Evolutionary conservation across 2,329 filamentous ascomycete species (phyloP), one percentile per base, ranked within the genome.

Genomic region (Fusarium circinatum): DNA sequence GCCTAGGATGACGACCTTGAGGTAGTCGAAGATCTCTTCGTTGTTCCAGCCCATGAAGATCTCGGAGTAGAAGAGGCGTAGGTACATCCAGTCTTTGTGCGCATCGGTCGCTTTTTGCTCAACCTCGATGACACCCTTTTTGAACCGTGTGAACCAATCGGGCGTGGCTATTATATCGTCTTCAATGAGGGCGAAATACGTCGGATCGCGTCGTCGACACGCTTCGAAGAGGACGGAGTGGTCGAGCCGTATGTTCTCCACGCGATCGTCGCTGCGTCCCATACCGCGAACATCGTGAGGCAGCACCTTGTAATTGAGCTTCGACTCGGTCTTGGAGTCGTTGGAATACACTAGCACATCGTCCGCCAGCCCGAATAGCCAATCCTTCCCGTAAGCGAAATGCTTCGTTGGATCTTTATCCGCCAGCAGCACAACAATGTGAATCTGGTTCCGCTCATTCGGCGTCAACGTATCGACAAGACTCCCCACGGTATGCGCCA

Each of bases 61-160:
- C 63, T 84, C 82, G 9, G 82, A 82, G 69, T 83, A 83, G 71
- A 84, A 84, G 34, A 84, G 71, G 2, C 82, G 80, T 5, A 84
- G 70, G 62, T 84, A 84, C 39, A 83, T 63, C 82, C 82, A 83
- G 61, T 80, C 78, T 22, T 49, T 34, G 11, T 75, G 65, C 10
- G 62, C 58, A 14, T 63, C 54, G 13, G 68, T 66, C 14, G 75
- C 52, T 18, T 57, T 55, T 13, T 73, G 64, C 65, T 83, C 80
- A 34, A 83, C 75, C 11, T 79, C 62, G 1, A 65, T 64, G 2
- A 83, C 62, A 3, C 78, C 82, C 28, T 62, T 70, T 14, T 74
- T 73, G n/a, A 81, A 73, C 4, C 78, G 74, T 8, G 65, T 62
- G 55, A 79, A 81, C 82, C 82, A 84, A 61, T 81, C 79, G 2